These are phyloP conservation scores for Talaromyces atroroseus DNA, from an alignment of 2,329 filamentous ascomycete genomes.

Conservation along the genomic window DNA sequence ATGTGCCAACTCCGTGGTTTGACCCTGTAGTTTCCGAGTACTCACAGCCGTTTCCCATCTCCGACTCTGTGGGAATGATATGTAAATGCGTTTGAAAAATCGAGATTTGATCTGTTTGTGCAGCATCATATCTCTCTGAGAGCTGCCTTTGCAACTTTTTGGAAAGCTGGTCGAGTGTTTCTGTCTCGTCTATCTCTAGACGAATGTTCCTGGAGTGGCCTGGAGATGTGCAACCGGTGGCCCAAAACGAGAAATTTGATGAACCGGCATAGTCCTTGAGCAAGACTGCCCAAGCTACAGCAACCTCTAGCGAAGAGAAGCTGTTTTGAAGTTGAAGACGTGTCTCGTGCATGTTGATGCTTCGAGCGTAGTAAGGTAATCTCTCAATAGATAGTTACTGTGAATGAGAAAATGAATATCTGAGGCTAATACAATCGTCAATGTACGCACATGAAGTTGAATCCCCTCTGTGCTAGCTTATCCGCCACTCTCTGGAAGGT, in stretches of 20 bases:
- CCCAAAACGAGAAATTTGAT: not conserved
- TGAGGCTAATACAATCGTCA: too few species aligned
- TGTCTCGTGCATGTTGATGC: not conserved
- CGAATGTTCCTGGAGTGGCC: not conserved
- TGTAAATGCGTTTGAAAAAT: not conserved
- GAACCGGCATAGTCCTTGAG: slow-evolving; percentile 8
- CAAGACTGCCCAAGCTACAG: slow-evolving; percentile 3
- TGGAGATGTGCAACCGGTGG: not conserved
- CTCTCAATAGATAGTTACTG: not conserved
- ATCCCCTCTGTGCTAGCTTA: too few species aligned
- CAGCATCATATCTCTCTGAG: not conserved
- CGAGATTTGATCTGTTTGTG: not conserved
- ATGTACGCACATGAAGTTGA: too few species aligned
- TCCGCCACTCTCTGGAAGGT: too few species aligned
- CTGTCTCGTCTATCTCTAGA: not conserved
- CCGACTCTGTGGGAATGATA: not conserved
- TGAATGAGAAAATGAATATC: too few species aligned
- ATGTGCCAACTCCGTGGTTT: not conserved
- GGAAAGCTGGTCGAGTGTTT: not conserved
- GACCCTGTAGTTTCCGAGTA: too few species aligned
- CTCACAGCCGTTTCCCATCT: not conserved
- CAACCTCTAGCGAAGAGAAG: not conserved
- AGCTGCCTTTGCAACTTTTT: not conserved
- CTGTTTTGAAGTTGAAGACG: not conserved
- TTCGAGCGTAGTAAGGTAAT: not conserved